Conservation (phyloP, 805 yeast species). For the Sungouiella thailandica region DNA sequence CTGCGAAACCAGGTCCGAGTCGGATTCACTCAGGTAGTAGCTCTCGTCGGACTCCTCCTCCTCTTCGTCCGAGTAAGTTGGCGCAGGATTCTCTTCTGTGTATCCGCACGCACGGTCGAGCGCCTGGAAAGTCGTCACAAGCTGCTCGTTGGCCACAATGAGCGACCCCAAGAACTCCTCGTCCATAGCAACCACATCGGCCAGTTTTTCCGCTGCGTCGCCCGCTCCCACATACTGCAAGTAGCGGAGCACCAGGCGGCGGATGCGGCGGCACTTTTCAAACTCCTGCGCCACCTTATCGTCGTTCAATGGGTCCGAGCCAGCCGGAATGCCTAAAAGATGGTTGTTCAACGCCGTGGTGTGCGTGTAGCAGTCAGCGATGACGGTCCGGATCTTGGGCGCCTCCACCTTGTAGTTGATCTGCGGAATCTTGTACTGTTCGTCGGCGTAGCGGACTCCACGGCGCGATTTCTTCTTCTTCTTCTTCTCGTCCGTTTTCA, state of each 20-base stretch:
- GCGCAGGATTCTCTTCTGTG: conserved; percentile 36
- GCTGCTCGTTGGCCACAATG: conserved; percentile 84
- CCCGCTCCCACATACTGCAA: conserved; percentile 71
- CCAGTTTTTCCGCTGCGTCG: conserved; percentile 22
- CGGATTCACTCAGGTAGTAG: conserved; percentile 38
- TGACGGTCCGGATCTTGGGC: conserved; percentile 60
- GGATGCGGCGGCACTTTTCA: conserved; percentile 65
- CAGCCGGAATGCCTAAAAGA: conserved; percentile 35
- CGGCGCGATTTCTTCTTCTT: conserved; percentile 5
- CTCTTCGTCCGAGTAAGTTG: conserved; percentile 24
- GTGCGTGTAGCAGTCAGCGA: conserved; percentile 72
- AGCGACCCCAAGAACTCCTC: conserved; percentile 88
- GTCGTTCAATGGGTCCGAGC: conserved; percentile 60
- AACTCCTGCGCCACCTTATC: conserved; percentile 58
- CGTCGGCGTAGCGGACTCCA: conserved; percentile 36
- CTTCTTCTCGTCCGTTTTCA: conserved; percentile 7
- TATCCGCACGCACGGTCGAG: conserved; percentile 56
- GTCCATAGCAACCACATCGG: conserved; percentile 33
- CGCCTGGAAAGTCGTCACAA: conserved; percentile 65
- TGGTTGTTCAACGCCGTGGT: conserved; percentile 64
- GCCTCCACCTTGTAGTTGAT: conserved; percentile 66
- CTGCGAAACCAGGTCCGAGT: conserved; percentile 17
- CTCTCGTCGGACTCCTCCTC: conserved; percentile 26
- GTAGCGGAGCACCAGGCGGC: conserved; percentile 76
- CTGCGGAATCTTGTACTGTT: conserved; percentile 57